A percentile compares a stretch with the other conserved stretches of the same genome.
Evolutionary conservation across 441 rosid species (phyloP).

Genomic region (Gossypium gossypioides): DNA sequence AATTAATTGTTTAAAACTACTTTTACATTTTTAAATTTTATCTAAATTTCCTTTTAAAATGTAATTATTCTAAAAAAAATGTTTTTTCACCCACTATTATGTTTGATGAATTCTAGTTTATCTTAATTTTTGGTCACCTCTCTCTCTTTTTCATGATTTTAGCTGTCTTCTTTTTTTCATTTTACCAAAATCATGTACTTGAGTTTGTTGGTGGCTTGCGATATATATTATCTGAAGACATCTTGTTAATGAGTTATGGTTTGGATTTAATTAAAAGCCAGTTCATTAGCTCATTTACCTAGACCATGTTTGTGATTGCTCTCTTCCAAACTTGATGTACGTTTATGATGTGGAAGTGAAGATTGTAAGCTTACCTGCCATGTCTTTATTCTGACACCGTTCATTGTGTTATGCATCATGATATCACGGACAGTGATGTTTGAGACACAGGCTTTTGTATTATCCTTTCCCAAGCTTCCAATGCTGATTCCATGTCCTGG

Average conservation of each 20-base stretch:
- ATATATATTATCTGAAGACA: neutral
- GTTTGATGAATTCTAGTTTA: neutral
- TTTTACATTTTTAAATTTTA: no score
- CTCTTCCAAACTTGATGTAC: neutral
- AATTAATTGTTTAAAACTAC: no score
- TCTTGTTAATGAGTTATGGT: neutral
- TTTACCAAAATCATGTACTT: neutral
- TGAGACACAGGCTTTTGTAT: conserved; percentile 88
- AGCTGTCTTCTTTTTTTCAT: neutral
- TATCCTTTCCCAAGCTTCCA: conserved; percentile 78
- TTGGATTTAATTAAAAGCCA: neutral
- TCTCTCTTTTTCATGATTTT: neutral
- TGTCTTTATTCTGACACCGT: conserved; percentile 88
- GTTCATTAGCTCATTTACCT: neutral
- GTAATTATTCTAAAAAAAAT: no score
- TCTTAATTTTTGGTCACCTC: neutral
- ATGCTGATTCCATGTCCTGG: conserved; percentile 99
- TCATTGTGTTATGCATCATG: conserved; percentile 76
- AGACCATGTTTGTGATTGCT: neutral
- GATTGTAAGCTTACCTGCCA: conserved; percentile 64
- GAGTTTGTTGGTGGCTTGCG: neutral
- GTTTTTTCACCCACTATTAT: no score
- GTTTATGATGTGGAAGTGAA: conserved; percentile 6
- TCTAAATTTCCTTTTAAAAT: no score
- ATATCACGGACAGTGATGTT: conserved; percentile 83